Base-by-base conservation (phyloP, 768 basidiomycete genomes). In the Auricularia cornea region DNA sequence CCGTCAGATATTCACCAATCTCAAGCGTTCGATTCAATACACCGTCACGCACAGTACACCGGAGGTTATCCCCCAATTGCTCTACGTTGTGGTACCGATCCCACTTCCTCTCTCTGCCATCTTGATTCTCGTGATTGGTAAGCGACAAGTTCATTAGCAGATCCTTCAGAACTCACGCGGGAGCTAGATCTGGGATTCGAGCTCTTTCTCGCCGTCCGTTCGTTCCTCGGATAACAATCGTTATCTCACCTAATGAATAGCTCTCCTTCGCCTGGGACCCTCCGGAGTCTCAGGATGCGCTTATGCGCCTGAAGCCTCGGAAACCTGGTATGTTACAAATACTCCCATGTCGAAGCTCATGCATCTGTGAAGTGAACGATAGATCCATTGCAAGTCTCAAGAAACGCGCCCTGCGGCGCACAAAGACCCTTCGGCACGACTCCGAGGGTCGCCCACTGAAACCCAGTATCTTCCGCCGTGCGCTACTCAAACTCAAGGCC, bases 211-310 rank as follows among this genome's bases (percentile, higher is more conserved):
- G 87, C 85, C 63, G 85, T 86, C 74, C 67, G 84, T 69, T n/a
- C n/a, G 29, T 16, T 31, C 64, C 3, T 38, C 23, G 2, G 16
- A 38, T 38, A 31, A 30, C 40, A 61, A 26, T 16, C 20, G 14
- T 38, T 20, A 23, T 28, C 26, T 3, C 32, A 59, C 51, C 60
- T 63, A 32, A 59, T 8, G 35, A 29, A 2, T 64, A 85, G 84
- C 76, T 88, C 16, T 85, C 86, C 1, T 88, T 88, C 63, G 87
- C 87, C 0, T 88, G 87, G 87, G 87, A 88, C 70, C 77, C 83
- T 65, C 84, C 87, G 0, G 86, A 88, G 71, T 84, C 84, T 0
- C 68, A 72, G 33, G 86, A 87, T 67, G 85, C 85, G 30, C 71
- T 88, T 38, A 88, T 88, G 87, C 81, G 85, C 28, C 76, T 87